Evolutionary conservation across 495 filamentous ascomycete species (phyloP).

Genomic region (Trypethelium eluteriae): DNA sequence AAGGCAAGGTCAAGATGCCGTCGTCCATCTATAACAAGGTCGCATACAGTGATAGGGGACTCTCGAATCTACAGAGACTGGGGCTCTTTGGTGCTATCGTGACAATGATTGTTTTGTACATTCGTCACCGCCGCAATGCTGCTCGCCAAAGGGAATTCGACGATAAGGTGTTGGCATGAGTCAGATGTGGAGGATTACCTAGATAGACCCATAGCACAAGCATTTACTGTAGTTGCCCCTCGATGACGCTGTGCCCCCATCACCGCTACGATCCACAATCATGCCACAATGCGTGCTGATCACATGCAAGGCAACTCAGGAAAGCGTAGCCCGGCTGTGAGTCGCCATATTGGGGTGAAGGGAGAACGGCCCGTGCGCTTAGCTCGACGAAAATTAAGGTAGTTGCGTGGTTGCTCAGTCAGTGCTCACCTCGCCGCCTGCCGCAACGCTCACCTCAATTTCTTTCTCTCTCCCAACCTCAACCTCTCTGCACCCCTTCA

Average conservation of each 20-base stretch:
- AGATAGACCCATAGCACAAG: not conserved
- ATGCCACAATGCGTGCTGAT: not conserved
- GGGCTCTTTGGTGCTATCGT: slow-evolving; percentile 40
- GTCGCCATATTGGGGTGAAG: not conserved
- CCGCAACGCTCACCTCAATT: slow-evolving; percentile 7
- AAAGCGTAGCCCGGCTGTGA: not conserved
- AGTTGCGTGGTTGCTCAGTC: too few species aligned
- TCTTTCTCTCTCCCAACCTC: not conserved
- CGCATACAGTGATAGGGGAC: slow-evolving; percentile 19
- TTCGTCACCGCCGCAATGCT: slow-evolving; percentile 21
- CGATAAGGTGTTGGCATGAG: slow-evolving; percentile 6
- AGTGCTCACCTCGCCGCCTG: slow-evolving; percentile 4
- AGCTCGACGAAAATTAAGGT: slow-evolving; percentile 4
- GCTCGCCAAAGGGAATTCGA: not conserved
- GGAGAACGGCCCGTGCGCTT: not conserved
- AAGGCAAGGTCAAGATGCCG: slow-evolving; percentile 18
- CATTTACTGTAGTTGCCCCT: not conserved
- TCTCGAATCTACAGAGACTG: slow-evolving; percentile 36
- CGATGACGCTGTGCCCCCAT: not conserved
- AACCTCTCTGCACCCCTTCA: not conserved
- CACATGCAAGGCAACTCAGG: slow-evolving; percentile 8
- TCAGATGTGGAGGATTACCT: not conserved
- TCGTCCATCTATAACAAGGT: slow-evolving; percentile 19
- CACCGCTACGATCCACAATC: too few species aligned
- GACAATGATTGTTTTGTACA: slow-evolving; percentile 36